Evolutionary conservation across 768 basidiomycete species (phyloP).

Genomic region (Mycena crocata): DNA sequence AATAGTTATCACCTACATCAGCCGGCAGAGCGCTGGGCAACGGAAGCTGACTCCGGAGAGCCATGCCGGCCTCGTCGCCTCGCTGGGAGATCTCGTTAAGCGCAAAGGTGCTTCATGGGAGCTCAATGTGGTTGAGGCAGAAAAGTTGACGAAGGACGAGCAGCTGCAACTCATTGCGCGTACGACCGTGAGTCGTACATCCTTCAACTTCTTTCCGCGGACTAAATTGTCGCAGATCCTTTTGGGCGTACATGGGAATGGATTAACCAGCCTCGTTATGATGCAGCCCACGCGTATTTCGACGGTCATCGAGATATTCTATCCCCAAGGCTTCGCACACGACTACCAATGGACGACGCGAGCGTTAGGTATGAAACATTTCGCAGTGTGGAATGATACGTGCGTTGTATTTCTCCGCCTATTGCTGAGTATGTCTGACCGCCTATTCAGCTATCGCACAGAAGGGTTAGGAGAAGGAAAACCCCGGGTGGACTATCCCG

Average conservation of each 20-base stretch:
- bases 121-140: slow-evolving; percentile 69
- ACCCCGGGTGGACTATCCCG: slow-evolving; percentile 73
- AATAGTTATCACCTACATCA: slow-evolving; percentile 79
- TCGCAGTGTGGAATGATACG: slow-evolving; percentile 86
- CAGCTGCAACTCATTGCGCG: slow-evolving; percentile 74
- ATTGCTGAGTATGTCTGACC: background rate
- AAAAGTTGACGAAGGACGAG: slow-evolving; percentile 78
- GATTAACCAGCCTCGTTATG: slow-evolving; percentile 86
- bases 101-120: slow-evolving; percentile 63
- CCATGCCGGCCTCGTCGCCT: slow-evolving; percentile 64
- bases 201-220: background rate
- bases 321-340: slow-evolving; percentile 82
- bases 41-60: slow-evolving; percentile 66
- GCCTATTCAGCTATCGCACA: slow-evolving; percentile 54
- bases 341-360: slow-evolving; percentile 88
- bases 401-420: slow-evolving; percentile 47
- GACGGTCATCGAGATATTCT: slow-evolving; percentile 89
- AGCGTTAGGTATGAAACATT: slow-evolving; percentile 73
- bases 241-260: slow-evolving; percentile 83
- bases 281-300: slow-evolving; percentile 83
- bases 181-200: slow-evolving; percentile 68
- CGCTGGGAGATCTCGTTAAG: slow-evolving; percentile 62
- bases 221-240: slow-evolving; percentile 58
- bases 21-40: slow-evolving; percentile 66
- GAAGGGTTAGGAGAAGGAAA: slow-evolving; percentile 43